Base-by-base conservation (phyloP, 495 filamentous ascomycete genomes). In the Tuber aestivum region DNA sequence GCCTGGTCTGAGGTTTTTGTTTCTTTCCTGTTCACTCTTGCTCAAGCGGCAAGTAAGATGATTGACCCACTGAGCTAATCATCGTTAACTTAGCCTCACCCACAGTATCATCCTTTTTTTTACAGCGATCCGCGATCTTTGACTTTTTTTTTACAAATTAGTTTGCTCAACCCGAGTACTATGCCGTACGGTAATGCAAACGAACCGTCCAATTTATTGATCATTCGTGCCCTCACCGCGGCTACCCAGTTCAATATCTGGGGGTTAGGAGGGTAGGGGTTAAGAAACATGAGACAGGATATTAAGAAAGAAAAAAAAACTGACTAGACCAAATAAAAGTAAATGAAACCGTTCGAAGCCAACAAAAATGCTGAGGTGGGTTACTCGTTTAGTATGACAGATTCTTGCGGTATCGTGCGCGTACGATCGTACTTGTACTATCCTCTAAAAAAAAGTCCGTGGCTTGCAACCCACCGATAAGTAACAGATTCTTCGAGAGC, bases 181-280 rank as follows among this genome's bases (percentile, higher is more conserved):
- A 1, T 6, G 21, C 21, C 7, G 14, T 48, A 23, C 20, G 0
- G 45, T 23, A 23, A 41, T 32, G 32, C 27, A 42, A 16, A 61
- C 56, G 38, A 71, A 18, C 44, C 44, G 14, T 45, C 18, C 16
- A 45, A 45, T 20, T 16, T 21, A 48, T 23, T 1, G 7, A 23
- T 48, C 21, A 23, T 23, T 48, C 21, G 23, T 48, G 0, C 45
- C 2, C 14, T 18, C 12, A 18, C 7, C 45, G 20, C 45, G 0
- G 16, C 20, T 18, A 23, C 3, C 38, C 7, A 7, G 16, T 18
- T 14, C 14, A 38, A 72, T 56, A 56, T 75, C 50, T 75, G 56
- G 70, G 71, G 69, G 70, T 75, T 72, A 48, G 70, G 50, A 76
- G 61, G 76, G 75, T 70, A 71, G 70, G 42, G 70, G 76, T 74